Percentiles rank a stretch among this genome's conserved stretches.
Evolutionary conservation across 2,329 filamentous ascomycete genomes (phyloP).

Genomic region (Mycosphaerella sp.): DNA sequence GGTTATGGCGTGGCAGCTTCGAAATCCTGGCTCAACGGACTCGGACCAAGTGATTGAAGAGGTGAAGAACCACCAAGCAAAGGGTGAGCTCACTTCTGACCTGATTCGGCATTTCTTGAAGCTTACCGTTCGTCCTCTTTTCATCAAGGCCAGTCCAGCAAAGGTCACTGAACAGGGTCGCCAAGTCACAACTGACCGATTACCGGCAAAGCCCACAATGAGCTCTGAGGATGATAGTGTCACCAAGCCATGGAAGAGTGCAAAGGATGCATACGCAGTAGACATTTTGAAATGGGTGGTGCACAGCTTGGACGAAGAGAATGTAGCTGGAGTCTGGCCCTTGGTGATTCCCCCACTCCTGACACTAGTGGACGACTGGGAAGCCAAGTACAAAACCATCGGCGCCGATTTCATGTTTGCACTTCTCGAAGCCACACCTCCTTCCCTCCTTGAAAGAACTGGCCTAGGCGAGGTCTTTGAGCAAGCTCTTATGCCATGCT

Average conservation of each 20-base stretch:
- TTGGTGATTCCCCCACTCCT: constrained; percentile 64
- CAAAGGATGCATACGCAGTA: constrained; percentile 45
- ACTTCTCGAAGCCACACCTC: constrained; percentile 53
- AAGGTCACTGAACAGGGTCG: constrained; percentile 54
- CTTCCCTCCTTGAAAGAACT: constrained; percentile 51
- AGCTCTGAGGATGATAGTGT: constrained; percentile 37
- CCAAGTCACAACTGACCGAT: constrained; percentile 44
- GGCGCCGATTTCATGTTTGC: constrained; percentile 51
- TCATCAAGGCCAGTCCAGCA: constrained; percentile 51
- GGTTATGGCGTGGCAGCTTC: constrained; percentile 81
- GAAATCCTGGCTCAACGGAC: constrained; percentile 64
- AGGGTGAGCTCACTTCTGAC: constrained; percentile 47
- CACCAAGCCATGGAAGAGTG: constrained; percentile 58
- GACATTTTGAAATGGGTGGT: constrained; percentile 59
- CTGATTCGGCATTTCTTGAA: constrained; percentile 54
- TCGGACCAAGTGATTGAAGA: constrained; percentile 43
- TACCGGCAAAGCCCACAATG: constrained; percentile 35
- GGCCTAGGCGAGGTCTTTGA: constrained; percentile 64
- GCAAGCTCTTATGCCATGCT: constrained; percentile 61
- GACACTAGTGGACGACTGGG: constrained; percentile 60
- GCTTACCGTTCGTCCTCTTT: constrained; percentile 60
- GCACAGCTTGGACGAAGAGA: constrained; percentile 44
- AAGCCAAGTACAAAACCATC: constrained; percentile 47
- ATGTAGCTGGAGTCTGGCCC: constrained; percentile 56
- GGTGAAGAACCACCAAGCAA: constrained; percentile 35